Conservation (phyloP, 139 green algal species). For the Trebouxia sp. region DNA sequence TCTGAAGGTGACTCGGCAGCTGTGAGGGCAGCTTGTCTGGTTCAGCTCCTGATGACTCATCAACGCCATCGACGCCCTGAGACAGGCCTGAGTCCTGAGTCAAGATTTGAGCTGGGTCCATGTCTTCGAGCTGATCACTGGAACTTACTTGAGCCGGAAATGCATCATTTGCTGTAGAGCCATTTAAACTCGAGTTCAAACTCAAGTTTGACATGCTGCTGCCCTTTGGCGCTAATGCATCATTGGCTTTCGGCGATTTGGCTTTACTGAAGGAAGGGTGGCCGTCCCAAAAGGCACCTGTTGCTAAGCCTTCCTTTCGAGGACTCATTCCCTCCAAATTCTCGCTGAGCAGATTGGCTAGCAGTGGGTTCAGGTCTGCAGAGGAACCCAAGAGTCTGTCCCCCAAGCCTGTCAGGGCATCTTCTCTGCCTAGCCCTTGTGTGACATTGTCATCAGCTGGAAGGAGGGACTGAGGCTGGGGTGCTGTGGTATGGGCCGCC, state of each 20-base stretch:
- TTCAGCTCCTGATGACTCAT: not conserved
- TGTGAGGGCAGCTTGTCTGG: not conserved
- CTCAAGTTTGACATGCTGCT: no score
- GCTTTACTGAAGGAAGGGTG: not conserved
- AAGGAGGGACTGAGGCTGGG: not conserved
- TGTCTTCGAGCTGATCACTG: not conserved
- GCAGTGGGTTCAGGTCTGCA: slow-evolving; percentile 17
- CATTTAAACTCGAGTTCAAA: no score
- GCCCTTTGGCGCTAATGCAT: no score
- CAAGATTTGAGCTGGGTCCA: slow-evolving; percentile 7
- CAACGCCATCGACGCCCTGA: not conserved
- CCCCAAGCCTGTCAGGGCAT: not conserved
- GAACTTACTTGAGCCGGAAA: no score
- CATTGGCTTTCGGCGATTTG: not conserved
- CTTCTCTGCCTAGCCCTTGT: not conserved
- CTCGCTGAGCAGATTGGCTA: not conserved
- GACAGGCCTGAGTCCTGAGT: not conserved
- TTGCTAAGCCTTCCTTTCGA: not conserved
- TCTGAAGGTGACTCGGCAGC: not conserved
- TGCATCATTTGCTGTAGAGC: no score
- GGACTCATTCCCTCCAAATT: slow-evolving; percentile 11
- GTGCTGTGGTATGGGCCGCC: not conserved
- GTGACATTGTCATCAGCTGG: slow-evolving; percentile 13
- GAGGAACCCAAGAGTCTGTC: slow-evolving; percentile 12
- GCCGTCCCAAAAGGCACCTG: slow-evolving; percentile 11